Conservation (phyloP, 305 asterid genomes). For the Striga hermonthica region DNA sequence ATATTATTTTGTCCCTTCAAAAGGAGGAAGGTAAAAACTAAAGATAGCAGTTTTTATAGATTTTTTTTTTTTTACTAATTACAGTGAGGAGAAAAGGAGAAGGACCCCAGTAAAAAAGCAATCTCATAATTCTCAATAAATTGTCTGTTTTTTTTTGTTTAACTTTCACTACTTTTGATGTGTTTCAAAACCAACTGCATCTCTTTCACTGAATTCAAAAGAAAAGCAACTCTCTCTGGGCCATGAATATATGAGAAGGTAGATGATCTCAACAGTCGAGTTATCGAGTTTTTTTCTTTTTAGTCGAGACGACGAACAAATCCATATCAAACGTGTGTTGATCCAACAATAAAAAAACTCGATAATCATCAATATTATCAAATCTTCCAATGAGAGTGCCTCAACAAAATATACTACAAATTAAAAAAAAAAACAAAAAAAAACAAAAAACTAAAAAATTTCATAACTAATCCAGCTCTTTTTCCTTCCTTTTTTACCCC, state of each 20-base stretch:
- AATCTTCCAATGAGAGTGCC: too few relatives aligned
- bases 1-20: not conserved
- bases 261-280: too few relatives aligned
- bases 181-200: not conserved
- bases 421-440: slow-evolving; percentile 9
- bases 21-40: too few relatives aligned
- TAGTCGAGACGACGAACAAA: too few relatives aligned
- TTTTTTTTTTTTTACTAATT: not conserved
- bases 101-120: slow-evolving; percentile 31
- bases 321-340: too few relatives aligned
- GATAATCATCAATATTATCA: too few relatives aligned
- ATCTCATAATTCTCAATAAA: slow-evolving; percentile 22
- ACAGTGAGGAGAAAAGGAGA: not conserved
- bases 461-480: slow-evolving; percentile 33
- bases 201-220: slow-evolving; percentile 39
- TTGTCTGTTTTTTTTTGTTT: slow-evolving; percentile 74
- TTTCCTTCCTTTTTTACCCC: slow-evolving; percentile 6
- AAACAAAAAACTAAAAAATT: slow-evolving; percentile 23
- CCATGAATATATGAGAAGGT: slow-evolving; percentile 24
- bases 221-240: slow-evolving; percentile 33
- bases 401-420: too few relatives aligned
- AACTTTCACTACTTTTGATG: not conserved
- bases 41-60: not conserved
- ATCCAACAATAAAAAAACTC: too few relatives aligned
- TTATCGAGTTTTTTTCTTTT: too few relatives aligned